Evolutionary conservation across 805 yeast genomes (phyloP).

Genomic region (Barnettozyma wickerhamii): DNA sequence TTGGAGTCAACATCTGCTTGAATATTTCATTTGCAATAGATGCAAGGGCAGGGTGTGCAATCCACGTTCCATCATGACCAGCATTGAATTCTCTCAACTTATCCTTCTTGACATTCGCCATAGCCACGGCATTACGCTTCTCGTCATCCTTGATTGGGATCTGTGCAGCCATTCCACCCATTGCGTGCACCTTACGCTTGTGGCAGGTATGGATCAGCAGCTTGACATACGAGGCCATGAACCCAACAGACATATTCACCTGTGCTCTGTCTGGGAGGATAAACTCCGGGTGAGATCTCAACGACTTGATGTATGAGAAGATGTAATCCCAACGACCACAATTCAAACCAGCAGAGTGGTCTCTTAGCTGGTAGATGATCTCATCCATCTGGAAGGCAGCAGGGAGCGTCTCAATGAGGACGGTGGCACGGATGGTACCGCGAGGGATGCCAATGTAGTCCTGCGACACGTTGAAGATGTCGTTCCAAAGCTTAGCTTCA

Average conservation of each 20-base stretch:
- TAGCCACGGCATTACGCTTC: constrained; percentile 57
- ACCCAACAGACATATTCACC: constrained; percentile 78
- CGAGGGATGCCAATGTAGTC: constrained; percentile 64
- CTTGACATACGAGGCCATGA: constrained; percentile 75
- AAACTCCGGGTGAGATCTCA: constrained; percentile 63
- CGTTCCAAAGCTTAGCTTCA: constrained; percentile 83
- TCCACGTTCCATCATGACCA: constrained; percentile 89
- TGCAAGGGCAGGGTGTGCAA: constrained; percentile 82
- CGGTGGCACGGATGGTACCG: constrained; percentile 80
- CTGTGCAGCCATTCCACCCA: constrained; percentile 91
- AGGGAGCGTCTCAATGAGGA: constrained; percentile 77
- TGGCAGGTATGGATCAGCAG: constrained; percentile 72
- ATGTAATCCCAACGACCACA: constrained; percentile 92
- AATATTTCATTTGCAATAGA: constrained; percentile 69
- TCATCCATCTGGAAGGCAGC: constrained; percentile 88
- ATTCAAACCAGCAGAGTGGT: constrained; percentile 75
- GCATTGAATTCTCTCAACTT: constrained; percentile 71
- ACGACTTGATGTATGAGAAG: constrained; percentile 72
- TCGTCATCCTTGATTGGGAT: constrained; percentile 74
- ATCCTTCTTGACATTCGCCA: constrained; percentile 70
- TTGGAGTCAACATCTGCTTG: constrained; percentile 78
- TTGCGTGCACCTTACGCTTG: constrained; percentile 75
- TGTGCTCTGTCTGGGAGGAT: constrained; percentile 75
- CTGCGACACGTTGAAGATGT: constrained; percentile 70
- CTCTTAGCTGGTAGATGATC: constrained; percentile 70